A percentile compares a stretch with the other conserved stretches of the same genome.
Evolutionary conservation across 2,329 filamentous ascomycete genomes (phyloP).

Genomic region (Neonectria coccinea): DNA sequence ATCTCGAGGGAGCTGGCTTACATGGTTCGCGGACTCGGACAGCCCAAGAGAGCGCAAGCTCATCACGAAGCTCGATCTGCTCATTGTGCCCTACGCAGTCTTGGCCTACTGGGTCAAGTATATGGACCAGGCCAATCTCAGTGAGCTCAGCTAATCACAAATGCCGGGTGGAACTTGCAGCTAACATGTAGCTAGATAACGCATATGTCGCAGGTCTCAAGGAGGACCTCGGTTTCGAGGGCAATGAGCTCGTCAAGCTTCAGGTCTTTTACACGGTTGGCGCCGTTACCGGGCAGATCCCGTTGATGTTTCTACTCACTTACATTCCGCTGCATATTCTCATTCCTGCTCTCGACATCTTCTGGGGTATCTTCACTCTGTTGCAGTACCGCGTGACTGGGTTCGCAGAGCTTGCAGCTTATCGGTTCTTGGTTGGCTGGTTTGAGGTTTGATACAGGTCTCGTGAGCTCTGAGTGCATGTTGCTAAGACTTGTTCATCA

Average conservation of each 20-base stretch:
- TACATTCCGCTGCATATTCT: slow-evolving; percentile 60
- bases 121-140: slow-evolving; percentile 63
- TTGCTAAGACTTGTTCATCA: background rate
- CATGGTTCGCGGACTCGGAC: slow-evolving; percentile 63
- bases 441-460: slow-evolving; percentile 55
- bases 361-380: slow-evolving; percentile 65
- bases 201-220: slow-evolving; percentile 67
- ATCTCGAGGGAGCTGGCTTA: slow-evolving; percentile 38
- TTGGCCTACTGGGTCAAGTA: slow-evolving; percentile 68
- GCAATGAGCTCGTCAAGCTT: slow-evolving; percentile 66
- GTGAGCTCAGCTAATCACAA: slow-evolving; percentile 43
- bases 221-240: slow-evolving; percentile 62
- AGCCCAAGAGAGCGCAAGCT: slow-evolving; percentile 50
- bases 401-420: slow-evolving; percentile 63
- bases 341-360: slow-evolving; percentile 63
- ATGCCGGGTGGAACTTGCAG: background rate
- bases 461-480: background rate
- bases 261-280: slow-evolving; percentile 63
- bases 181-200: slow-evolving; percentile 55
- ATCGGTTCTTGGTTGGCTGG: slow-evolving; percentile 65
- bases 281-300: slow-evolving; percentile 63
- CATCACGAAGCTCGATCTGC: slow-evolving; percentile 65
- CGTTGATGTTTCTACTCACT: slow-evolving; percentile 64
- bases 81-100: slow-evolving; percentile 67
- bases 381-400: slow-evolving; percentile 63